Evolutionary conservation across 805 yeast species (phyloP).

Genomic region (Aciculoconidium aculeatum): DNA sequence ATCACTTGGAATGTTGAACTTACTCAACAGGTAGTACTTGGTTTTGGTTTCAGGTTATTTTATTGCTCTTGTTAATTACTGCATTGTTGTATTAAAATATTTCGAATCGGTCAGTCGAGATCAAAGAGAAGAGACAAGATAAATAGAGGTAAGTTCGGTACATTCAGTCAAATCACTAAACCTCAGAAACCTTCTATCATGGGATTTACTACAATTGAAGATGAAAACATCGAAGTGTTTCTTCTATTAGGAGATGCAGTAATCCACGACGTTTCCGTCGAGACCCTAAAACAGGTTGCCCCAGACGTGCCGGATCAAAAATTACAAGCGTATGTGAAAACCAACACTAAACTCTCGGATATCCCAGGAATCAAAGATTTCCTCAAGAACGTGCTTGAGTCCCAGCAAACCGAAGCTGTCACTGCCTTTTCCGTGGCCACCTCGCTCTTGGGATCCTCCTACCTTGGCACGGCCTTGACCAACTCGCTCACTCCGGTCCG

Average conservation of each 20-base stretch:
- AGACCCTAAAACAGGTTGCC: slow-evolving; percentile 19
- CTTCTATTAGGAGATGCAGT: slow-evolving; percentile 29
- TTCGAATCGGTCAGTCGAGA: no score
- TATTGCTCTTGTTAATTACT: no score
- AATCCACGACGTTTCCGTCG: slow-evolving; percentile 26
- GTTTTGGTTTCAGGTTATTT: no score
- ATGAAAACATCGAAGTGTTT: slow-evolving; percentile 22
- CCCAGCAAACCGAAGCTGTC: slow-evolving; percentile 1
- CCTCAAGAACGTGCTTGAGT: slow-evolving; percentile 1
- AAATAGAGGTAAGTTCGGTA: no score
- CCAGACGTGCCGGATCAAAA: slow-evolving; percentile 21
- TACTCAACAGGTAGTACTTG: no score
- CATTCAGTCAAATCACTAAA: no score
- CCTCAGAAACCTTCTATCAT: no score
- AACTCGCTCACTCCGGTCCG: slow-evolving; percentile 26
- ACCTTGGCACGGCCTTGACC: slow-evolving; percentile 28
- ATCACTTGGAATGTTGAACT: no score
- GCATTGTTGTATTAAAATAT: no score
- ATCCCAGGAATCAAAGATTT: slow-evolving; percentile 20
- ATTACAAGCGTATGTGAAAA: slow-evolving; percentile 23
- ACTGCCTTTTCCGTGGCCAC: slow-evolving; percentile 17
- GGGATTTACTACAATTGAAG: slow-evolving; percentile 8
- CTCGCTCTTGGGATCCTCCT: slow-evolving; percentile 23
- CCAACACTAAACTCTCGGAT: slow-evolving; percentile 23
- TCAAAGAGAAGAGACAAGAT: no score